Evolutionary conservation across 2,329 filamentous ascomycete species (phyloP), one percentile per base, ranked within the genome.

Genomic region (Neoscytalidium dimidiatum): DNA sequence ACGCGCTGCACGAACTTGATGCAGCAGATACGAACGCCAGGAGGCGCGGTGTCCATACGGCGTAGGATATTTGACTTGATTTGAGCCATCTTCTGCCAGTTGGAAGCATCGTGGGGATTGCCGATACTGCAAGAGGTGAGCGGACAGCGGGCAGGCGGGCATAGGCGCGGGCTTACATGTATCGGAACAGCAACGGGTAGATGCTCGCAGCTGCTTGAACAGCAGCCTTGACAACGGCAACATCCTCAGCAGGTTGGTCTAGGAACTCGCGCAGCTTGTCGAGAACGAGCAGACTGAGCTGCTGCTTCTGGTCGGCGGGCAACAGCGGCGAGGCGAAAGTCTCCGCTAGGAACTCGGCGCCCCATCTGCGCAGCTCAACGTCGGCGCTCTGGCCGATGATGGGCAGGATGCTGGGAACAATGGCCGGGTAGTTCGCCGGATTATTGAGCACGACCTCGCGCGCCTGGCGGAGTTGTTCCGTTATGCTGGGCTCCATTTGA

Each of bases 1-100:
- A 98, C 92, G 68, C 92, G 89, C 80, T 99, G 94, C 41, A 92
- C 90, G 77, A 99, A 99, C 79, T 99, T 99, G 84, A 98, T 90
- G 81, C 95, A 98, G 83, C 93, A 96, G 76, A 98, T 90, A 71
- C 90, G 90, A 68, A 98, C 87, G 2, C 92, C 90, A 13, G 90
- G 85, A 14, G 87, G 81, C 19, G 92, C 89, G 48, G 83, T 86
- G 71, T 97, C 94, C 94, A 96, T 97, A 73, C 95, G 88, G 66
- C 87, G 88, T 66, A 99, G 79, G 70, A 99, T 95, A 71, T 89
- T 91, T 64, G 91, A 88, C 82, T 99, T 99, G 79, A 98, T 94
- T 11, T 88, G 86, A 62, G 88, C 85, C 87, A 98, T 96, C 69
- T 89, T 88, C 74, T 95, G 90, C 95, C 95, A 99, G 51, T 90